Conservation (phyloP, 108 stramenopile genomes). For the Discostella pseudostelligera region DNA sequence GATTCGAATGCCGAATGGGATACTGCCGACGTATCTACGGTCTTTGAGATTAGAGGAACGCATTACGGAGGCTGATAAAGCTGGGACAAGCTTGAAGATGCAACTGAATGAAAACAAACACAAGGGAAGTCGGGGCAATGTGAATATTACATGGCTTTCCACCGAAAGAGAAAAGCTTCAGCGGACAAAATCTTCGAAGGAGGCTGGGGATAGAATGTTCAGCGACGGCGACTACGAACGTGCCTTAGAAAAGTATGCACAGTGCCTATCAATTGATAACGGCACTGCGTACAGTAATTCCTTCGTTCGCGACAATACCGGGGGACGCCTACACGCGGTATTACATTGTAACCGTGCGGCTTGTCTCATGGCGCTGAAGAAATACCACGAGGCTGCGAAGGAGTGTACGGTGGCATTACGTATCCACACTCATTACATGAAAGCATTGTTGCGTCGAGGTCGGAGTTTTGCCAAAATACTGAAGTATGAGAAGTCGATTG, state of each 20-base stretch:
- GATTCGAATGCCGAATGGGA: conserved; percentile 56
- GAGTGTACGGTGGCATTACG: conserved; percentile 85
- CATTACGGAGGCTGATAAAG: conserved; percentile 61
- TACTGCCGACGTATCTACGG: conserved; percentile 60
- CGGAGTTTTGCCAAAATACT: conserved; percentile 70
- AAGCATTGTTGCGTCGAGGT: conserved; percentile 82
- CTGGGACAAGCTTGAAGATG: conserved; percentile 37
- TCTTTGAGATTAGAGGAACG: conserved; percentile 76
- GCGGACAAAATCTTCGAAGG: conserved; percentile 50
- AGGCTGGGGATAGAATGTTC: conserved; percentile 70
- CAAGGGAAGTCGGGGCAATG: conserved; percentile 33
- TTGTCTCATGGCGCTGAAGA: conserved; percentile 77
- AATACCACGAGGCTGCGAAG: conserved; percentile 65
- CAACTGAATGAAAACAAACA: conserved; percentile 45
- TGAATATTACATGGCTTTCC: conserved; percentile 37
- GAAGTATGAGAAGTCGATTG: conserved; percentile 62
- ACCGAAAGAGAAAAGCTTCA: conserved; percentile 50
- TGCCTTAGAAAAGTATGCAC: conserved; percentile 69
- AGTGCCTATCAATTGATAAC: conserved; percentile 58
- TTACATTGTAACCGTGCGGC: conserved; percentile 90
- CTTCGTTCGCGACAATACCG: conserved; percentile 49
- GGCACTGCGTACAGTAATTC: conserved; percentile 32
- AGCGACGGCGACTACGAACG: conserved; percentile 54
- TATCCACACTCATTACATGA: conserved; percentile 86
- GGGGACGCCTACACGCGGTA: conserved; percentile 83